Conservation (phyloP, 2,329 filamentous ascomycete genomes). For the Emericellopsis cladophorae region DNA sequence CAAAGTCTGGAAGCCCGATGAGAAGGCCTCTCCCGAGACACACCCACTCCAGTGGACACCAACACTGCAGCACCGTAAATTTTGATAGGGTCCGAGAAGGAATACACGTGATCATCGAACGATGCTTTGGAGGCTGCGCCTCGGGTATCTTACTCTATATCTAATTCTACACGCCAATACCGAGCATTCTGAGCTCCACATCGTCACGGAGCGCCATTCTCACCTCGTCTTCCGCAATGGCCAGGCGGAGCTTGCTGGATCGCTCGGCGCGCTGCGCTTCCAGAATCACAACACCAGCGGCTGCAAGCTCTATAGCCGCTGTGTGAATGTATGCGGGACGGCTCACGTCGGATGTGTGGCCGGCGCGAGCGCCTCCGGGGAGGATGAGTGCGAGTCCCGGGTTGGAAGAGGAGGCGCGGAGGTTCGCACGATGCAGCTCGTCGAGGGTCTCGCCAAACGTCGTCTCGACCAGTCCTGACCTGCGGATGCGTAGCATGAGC, state of each 20-base stretch:
- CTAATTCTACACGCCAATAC: constrained; percentile 33
- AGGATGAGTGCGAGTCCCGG: constrained; percentile 24
- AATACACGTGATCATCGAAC: neutral
- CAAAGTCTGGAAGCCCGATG: constrained; percentile 95
- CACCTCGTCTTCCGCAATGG: constrained; percentile 84
- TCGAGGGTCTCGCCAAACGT: constrained; percentile 82
- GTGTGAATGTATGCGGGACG: constrained; percentile 39
- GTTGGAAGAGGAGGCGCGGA: constrained; percentile 18
- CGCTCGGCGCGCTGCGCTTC: constrained; percentile 73
- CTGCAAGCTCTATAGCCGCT: constrained; percentile 72
- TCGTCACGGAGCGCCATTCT: constrained; percentile 81
- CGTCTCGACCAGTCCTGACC: constrained; percentile 78
- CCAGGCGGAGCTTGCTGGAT: constrained; percentile 74
- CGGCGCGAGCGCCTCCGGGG: constrained; percentile 11
- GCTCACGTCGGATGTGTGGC: constrained; percentile 6
- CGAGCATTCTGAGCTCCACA: constrained; percentile 69
- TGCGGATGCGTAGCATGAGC: constrained; percentile 62
- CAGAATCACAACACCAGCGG: constrained; percentile 76
- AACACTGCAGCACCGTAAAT: constrained; percentile 65
- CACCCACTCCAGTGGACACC: constrained; percentile 92
- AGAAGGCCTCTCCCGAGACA: constrained; percentile 77
- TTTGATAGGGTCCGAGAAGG: constrained; percentile 24
- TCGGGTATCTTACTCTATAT: neutral
- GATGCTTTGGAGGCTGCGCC: neutral
- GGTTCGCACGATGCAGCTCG: constrained; percentile 39